phyloP scores from a whole-genome alignment of 83 land plant genomes.

The Thuja plicata region DNA sequence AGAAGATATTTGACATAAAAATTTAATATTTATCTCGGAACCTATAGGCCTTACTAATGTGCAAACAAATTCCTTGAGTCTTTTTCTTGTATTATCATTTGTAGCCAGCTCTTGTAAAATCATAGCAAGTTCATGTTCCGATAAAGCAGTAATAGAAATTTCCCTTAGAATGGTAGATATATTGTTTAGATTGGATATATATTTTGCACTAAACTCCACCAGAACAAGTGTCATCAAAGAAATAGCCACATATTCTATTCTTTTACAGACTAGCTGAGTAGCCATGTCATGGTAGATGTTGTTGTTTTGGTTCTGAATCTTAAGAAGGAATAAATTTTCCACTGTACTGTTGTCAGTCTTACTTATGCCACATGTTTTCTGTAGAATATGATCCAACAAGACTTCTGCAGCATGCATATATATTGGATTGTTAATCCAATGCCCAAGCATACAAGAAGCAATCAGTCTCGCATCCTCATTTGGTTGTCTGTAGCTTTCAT shows the following conservation, averaged over 20 bases:
- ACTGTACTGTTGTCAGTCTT: conserved; percentile 33
- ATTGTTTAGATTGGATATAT: conserved; percentile 31
- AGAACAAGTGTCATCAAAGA: conserved; percentile 41
- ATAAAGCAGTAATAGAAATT: conserved; percentile 18
- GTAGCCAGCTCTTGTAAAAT: conserved; percentile 35
- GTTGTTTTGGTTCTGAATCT: conserved; percentile 27
- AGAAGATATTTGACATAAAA: conserved; percentile 26
- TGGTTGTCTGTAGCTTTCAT: no score
- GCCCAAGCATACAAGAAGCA: conserved; percentile 42
- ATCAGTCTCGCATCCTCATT: conserved; percentile 42
- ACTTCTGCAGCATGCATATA: conserved; percentile 35
- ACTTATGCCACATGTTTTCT: conserved; percentile 35
- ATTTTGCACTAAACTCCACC: conserved; percentile 21
- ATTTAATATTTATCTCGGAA: conserved; percentile 25
- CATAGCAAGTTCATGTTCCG: conserved; percentile 35
- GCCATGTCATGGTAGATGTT: conserved; percentile 29
- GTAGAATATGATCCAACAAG: conserved; percentile 29
- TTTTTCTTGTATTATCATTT: conserved; percentile 26
- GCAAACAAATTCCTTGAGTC: conserved; percentile 26
- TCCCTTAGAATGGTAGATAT: conserved; percentile 29
- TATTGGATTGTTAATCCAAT: conserved; percentile 37
- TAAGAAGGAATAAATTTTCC: conserved; percentile 33
- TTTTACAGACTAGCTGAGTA: conserved; percentile 24
- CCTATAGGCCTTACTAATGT: conserved; percentile 40
- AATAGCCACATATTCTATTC: conserved; percentile 35